Percentiles rank a stretch among this genome's conserved stretches.
phyloP scores from a whole-genome alignment of 1,284 basidiomycete species.

The Moesziomyces sp. region DNA sequence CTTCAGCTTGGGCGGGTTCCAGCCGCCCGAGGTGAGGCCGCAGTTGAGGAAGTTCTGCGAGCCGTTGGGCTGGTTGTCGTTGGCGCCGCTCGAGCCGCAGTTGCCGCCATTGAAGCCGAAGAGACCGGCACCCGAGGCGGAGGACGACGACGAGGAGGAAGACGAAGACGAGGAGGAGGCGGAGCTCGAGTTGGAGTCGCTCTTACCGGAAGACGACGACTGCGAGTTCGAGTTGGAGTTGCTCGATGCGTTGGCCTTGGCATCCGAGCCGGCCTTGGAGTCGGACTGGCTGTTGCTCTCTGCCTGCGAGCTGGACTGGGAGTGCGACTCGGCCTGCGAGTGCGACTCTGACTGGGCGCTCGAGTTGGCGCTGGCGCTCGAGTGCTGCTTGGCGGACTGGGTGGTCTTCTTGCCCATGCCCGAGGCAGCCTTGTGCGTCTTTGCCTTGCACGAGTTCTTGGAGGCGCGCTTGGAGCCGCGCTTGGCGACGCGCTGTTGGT shows the following conservation, averaged over 20 bases:
- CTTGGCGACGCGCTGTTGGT: constrained; percentile 11
- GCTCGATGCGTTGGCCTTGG: constrained; percentile 3
- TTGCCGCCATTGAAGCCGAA: constrained; percentile 27
- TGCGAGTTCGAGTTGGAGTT: constrained; percentile 3
- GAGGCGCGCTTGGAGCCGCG: constrained; percentile 24
- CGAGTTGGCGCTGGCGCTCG: constrained; percentile 4
- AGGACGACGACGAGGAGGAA: constrained; percentile 17
- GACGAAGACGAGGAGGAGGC: constrained; percentile 8
- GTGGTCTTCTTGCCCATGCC: constrained; percentile 11
- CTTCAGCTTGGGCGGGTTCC: constrained; percentile 50
- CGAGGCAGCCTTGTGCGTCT: constrained; percentile 22
- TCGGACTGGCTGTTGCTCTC: constrained; percentile 6
- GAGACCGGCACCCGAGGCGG: constrained; percentile 29
- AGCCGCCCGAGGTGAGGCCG: constrained; percentile 45
- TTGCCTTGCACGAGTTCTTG: constrained; percentile 38
- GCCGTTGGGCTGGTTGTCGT: constrained; percentile 51
- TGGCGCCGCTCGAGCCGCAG: constrained; percentile 40
- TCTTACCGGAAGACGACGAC: constrained; percentile 14
- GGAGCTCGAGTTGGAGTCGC: constrained; percentile 10
- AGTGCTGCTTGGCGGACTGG: constrained; percentile 19
- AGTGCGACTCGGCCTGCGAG: constrained; percentile 15
- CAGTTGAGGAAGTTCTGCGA: constrained; percentile 57
- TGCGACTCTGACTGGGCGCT: constrained; percentile 13
- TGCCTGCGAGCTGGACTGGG: constrained; percentile 9
- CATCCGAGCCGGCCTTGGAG: constrained; percentile 2